Percentiles rank a stretch among this genome's conserved stretches.
Evolutionary conservation across 345 rosid genomes (phyloP).

Genomic region (Carallia pectinifolia): DNA sequence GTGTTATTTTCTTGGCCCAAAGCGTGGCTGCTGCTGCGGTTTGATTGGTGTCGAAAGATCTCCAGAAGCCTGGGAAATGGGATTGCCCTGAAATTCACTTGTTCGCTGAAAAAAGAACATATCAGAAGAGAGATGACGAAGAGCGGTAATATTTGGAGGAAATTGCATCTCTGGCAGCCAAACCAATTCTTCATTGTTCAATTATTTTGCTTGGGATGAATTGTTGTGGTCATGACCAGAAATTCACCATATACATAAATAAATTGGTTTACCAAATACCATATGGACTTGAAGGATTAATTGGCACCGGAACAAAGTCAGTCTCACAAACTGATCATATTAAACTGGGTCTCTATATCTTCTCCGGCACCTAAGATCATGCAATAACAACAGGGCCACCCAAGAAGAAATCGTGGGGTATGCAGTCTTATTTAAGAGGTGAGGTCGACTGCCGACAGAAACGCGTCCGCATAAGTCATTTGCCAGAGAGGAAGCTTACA

Average conservation of each 20-base stretch:
- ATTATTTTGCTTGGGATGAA: not conserved
- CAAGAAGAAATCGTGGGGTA: not conserved
- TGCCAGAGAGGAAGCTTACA: not conserved
- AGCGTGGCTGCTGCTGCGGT: not conserved
- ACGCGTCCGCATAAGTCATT: too few relatives aligned
- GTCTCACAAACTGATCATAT: too few relatives aligned
- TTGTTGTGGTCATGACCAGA: not conserved
- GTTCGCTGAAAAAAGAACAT: constrained; percentile 1
- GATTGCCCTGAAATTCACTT: not conserved
- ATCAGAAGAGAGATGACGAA: constrained; percentile 7
- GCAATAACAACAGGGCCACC: not conserved
- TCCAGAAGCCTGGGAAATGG: constrained; percentile 6
- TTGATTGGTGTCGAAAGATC: not conserved
- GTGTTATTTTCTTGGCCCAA: not conserved
- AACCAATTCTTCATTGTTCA: not conserved
- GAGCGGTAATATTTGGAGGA: not conserved
- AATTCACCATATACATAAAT: too few relatives aligned
- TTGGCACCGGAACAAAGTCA: too few relatives aligned
- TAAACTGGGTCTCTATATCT: not conserved
- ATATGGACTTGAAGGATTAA: too few relatives aligned
- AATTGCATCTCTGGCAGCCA: not conserved
- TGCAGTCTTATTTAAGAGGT: not conserved
- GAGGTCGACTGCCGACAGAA: not conserved
- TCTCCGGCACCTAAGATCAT: not conserved
- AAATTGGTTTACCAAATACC: too few relatives aligned